Percentiles rank a stretch among this genome's conserved stretches.
These are phyloP conservation scores for Leccinum imitatum DNA, from an alignment of 768 basidiomycete genomes.

Conservation along the genomic window DNA sequence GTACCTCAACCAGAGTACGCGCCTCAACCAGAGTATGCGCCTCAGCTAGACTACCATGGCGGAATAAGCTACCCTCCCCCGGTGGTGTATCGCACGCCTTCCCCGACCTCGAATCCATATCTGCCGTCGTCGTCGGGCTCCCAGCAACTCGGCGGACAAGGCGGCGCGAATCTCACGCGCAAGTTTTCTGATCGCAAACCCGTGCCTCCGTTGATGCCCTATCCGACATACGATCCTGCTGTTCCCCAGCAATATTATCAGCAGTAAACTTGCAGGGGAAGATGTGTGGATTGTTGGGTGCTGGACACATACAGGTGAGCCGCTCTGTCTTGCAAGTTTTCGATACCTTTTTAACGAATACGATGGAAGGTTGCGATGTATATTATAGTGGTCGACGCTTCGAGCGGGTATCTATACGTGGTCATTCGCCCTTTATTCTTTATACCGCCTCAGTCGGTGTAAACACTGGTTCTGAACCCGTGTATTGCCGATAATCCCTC, in stretches of 20 bases:
- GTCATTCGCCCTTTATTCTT: slow-evolving; percentile 10
- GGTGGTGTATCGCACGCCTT: slow-evolving; percentile 5
- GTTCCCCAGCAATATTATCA: slow-evolving; percentile 23
- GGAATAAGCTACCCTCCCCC: slow-evolving; percentile 16
- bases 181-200: slow-evolving; percentile 36
- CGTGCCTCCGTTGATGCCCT: slow-evolving; percentile 29
- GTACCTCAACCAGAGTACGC: slow-evolving; percentile 20
- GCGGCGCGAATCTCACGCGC: slow-evolving; percentile 34
- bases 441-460: slow-evolving; percentile 3
- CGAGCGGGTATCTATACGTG: background rate
- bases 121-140: slow-evolving; percentile 10
- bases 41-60: slow-evolving; percentile 21
- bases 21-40: slow-evolving; percentile 15
- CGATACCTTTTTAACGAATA: background rate
- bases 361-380: background rate
- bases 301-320: background rate
- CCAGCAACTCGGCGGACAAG: slow-evolving; percentile 15
- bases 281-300: background rate
- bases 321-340: background rate
- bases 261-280: background rate
- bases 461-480: slow-evolving; percentile 8
- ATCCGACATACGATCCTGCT: slow-evolving; percentile 24
- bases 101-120: slow-evolving; percentile 13
- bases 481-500: slow-evolving; percentile 11
- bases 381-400: background rate